Percentiles rank a stretch among this genome's conserved stretches.
These are phyloP conservation scores for Castanea mollissima DNA, from an alignment of 306 rosid species.

Conservation along the genomic window DNA sequence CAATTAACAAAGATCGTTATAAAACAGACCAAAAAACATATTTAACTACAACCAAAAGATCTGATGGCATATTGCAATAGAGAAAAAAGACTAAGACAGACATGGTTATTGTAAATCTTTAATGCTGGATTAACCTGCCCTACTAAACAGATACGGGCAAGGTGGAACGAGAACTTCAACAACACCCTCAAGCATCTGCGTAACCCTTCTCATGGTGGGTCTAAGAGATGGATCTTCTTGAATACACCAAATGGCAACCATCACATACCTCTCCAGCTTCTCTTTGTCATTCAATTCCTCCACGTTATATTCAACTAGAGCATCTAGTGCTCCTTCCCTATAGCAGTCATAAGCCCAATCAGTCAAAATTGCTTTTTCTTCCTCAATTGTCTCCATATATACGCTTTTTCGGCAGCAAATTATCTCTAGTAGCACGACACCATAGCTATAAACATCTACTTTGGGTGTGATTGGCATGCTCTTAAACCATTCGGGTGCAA, in stretches of 20 bases:
- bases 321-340: slow-evolving; percentile 1
- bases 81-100: too few relatives aligned
- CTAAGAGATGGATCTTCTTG: slow-evolving; percentile 20
- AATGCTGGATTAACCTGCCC: too few relatives aligned
- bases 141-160: background rate
- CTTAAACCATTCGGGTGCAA: slow-evolving; percentile 32
- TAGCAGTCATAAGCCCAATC: slow-evolving; percentile 42
- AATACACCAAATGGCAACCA: slow-evolving; percentile 27
- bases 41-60: too few relatives aligned
- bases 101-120: too few relatives aligned
- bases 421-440: slow-evolving; percentile 25
- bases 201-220: slow-evolving; percentile 25
- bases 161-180: slow-evolving; percentile 12
- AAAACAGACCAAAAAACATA: too few relatives aligned
- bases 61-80: too few relatives aligned
- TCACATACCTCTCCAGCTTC: slow-evolving; percentile 31
- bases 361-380: slow-evolving; percentile 19
- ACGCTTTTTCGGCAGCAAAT: slow-evolving; percentile 20
- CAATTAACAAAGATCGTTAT: too few relatives aligned
- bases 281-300: slow-evolving; percentile 12
- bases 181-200: slow-evolving; percentile 21
- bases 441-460: slow-evolving; percentile 28
- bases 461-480: slow-evolving; percentile 7
- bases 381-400: background rate
- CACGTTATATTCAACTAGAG: slow-evolving; percentile 9